Conservation (phyloP, 2,329 filamentous ascomycete genomes). For the Colletotrichum siamense region DNA sequence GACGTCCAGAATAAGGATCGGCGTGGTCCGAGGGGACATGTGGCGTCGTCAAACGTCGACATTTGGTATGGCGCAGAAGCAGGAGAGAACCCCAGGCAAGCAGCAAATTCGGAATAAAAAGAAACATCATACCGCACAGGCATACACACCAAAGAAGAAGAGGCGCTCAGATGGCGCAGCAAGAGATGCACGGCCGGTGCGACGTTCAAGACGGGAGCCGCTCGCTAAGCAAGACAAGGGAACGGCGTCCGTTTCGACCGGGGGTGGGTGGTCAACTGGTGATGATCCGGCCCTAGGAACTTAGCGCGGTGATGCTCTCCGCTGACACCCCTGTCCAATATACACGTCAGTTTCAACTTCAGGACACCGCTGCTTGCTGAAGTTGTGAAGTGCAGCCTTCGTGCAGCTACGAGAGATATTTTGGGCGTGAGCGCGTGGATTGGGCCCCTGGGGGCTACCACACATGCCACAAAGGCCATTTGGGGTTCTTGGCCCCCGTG, state of each 20-base stretch:
- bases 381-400: background rate
- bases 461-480: background rate
- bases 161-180: conserved; percentile 4
- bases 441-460: background rate
- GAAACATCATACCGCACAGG: background rate
- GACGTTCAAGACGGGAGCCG: conserved; percentile 13
- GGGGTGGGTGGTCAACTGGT: background rate
- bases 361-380: conserved; percentile 16
- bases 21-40: background rate
- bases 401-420: conserved; percentile 15
- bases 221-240: conserved; percentile 20
- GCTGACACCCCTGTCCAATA: conserved; percentile 3
- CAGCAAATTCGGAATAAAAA: background rate
- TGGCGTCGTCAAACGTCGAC: conserved; percentile 7
- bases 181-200: conserved; percentile 2
- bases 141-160: background rate
- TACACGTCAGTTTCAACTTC: conserved; percentile 23
- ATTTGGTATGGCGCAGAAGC: background rate
- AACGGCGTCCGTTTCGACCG: background rate
- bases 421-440: background rate
- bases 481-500: background rate
- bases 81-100: background rate
- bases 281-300: background rate
- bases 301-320: conserved; percentile 10
- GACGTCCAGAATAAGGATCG: background rate